Base-by-base conservation (phyloP, 768 basidiomycete species). In the Tricholoma bakamatsutake region DNA sequence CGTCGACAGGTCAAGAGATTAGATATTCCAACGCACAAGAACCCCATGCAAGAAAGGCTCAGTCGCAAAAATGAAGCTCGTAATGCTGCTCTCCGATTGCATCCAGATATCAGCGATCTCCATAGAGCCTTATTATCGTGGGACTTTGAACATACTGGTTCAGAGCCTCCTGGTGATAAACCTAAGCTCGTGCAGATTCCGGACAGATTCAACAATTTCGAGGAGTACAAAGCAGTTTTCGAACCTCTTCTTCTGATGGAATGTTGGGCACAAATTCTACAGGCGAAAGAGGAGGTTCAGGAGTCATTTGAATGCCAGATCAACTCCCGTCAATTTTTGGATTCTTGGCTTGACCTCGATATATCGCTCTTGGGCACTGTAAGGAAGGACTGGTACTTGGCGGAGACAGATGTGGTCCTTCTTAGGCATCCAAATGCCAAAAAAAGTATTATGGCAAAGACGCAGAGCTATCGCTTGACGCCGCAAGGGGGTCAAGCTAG, bases 231-330 rank as follows among this genome's bases (percentile, higher is more conserved):
- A 40, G 72, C 73, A 21, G 76, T 87, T 45, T 93, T 97, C 67
- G 84, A 92, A 65, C 94, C 96, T 2, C 77, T 98, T 13, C 73
- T 98, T 27, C 71, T 94, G 17, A 73, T 90, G 56, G 97, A 99
- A 70, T 85, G 90, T 59, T 98, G 97, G 95, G 83, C 87, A 28
- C 92, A 96, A 65, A 80, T 96, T 21, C 64, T 77, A 7, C 83
- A 90, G 60, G 84, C 91, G 4, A 92, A 90, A 66, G 85, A 89
- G 50, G 85, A 87, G 54, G 58, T 56, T 7, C 75, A 72, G 46
- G 79, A 84, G 5, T 66, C 69, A 1, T 81, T 84, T 61, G 73
- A 79, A 24, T 84, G 83, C 69, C 85, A 81, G 57, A 78, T 98
- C 40, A 76, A 74, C 27, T 80, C 82, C 13, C 84, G 89, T 15